Conservation (phyloP, 768 basidiomycete species). For the Crepidotus variabilis region DNA sequence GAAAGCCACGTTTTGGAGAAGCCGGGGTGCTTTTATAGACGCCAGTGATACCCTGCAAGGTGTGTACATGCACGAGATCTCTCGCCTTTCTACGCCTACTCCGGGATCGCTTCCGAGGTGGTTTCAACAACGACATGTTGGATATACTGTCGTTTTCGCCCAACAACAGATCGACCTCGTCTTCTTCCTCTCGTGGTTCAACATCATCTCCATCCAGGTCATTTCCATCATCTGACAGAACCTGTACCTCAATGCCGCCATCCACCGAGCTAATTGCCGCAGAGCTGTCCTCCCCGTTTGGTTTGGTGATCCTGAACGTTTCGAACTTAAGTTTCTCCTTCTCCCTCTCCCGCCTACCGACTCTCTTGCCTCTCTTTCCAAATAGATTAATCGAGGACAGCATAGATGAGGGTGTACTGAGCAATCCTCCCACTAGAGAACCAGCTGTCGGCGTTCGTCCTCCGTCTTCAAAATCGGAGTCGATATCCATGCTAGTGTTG, state of each 20-base stretch:
- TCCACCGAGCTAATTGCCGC: neutral
- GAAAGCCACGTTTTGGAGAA: slow-evolving; percentile 9
- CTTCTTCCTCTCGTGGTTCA: slow-evolving; percentile 15
- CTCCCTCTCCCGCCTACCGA: slow-evolving; percentile 22
- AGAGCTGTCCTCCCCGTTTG: neutral
- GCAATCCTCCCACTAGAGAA: neutral
- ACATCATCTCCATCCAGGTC: slow-evolving; percentile 12
- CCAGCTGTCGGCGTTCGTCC: slow-evolving; percentile 16
- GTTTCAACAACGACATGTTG: slow-evolving; percentile 21
- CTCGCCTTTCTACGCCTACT: slow-evolving; percentile 14
- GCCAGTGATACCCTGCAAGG: slow-evolving; percentile 8
- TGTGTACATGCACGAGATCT: slow-evolving; percentile 18
- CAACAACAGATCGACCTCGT: slow-evolving; percentile 14
- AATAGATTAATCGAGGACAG: slow-evolving; percentile 10
- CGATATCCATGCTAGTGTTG: neutral
- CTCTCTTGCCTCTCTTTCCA: slow-evolving; percentile 21
- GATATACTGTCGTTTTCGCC: slow-evolving; percentile 22
- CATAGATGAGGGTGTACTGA: slow-evolving; percentile 1
- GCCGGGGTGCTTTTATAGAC: slow-evolving; percentile 18
- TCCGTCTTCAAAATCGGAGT: slow-evolving; percentile 13
- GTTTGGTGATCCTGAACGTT: neutral
- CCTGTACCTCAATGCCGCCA: slow-evolving; percentile 5
- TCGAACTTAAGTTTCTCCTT: slow-evolving; percentile 20
- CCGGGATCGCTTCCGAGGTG: slow-evolving; percentile 16
- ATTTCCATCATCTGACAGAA: slow-evolving; percentile 1